Conservation (phyloP, 768 basidiomycete species). For the Suillus decipiens region DNA sequence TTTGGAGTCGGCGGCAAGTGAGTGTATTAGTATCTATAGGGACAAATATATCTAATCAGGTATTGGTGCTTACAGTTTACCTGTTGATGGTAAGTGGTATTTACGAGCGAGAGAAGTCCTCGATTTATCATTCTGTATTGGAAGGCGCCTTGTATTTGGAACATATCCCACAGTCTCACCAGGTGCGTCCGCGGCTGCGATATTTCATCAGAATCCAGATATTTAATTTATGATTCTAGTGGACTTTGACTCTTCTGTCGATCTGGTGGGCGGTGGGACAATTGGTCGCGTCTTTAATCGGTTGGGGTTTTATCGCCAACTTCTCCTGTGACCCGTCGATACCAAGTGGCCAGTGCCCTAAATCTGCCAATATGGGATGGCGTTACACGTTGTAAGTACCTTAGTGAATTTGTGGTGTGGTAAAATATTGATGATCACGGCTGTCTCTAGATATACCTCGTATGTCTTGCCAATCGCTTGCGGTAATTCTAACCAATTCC, state of each 20-base stretch:
- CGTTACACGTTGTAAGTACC: slow-evolving; percentile 49
- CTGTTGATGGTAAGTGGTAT: slow-evolving; percentile 44
- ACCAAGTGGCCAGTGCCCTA: slow-evolving; percentile 42
- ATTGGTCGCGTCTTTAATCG: slow-evolving; percentile 50
- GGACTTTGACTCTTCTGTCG: slow-evolving; percentile 56
- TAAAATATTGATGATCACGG: slow-evolving; percentile 6
- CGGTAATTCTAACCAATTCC: slow-evolving; percentile 10
- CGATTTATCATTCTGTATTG: slow-evolving; percentile 24
- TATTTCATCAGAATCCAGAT: slow-evolving; percentile 2
- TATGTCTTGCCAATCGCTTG: slow-evolving; percentile 24
- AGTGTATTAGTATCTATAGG: slow-evolving; percentile 22
- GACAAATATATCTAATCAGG: slow-evolving; percentile 22
- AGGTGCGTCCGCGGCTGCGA: slow-evolving; percentile 21
- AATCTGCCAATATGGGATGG: slow-evolving; percentile 60
- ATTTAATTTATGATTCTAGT: slow-evolving; percentile 30
- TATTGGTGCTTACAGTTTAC: slow-evolving; percentile 32
- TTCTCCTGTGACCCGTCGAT: slow-evolving; percentile 48
- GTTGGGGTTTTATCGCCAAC: slow-evolving; percentile 57
- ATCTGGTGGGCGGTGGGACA: slow-evolving; percentile 56
- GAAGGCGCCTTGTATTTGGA: slow-evolving; percentile 47
- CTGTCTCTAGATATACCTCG: slow-evolving; percentile 39
- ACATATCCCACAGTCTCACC: slow-evolving; percentile 44
- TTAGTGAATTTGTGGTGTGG: background rate
- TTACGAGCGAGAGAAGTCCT: background rate
- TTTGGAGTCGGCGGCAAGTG: slow-evolving; percentile 56